Conservation (phyloP, 208 protist species). For the Trypanosoma platydactyli region DNA sequence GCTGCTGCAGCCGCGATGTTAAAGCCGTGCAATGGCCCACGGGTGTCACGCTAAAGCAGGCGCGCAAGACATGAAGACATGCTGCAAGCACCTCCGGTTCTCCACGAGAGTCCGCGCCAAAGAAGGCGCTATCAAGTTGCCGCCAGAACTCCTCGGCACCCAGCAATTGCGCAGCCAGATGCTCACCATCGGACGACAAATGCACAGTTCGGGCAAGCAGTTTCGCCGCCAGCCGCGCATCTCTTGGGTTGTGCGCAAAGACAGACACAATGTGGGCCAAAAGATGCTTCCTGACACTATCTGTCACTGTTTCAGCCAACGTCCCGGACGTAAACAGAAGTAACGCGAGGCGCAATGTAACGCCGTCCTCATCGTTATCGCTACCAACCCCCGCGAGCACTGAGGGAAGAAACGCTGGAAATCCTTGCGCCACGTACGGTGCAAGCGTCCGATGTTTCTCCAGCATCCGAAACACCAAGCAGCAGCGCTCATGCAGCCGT, state of each 20-base stretch:
- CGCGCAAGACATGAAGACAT: slow-evolving; percentile 13
- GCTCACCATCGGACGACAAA: slow-evolving; percentile 17
- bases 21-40: background rate
- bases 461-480: slow-evolving; percentile 7
- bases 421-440: slow-evolving; percentile 24
- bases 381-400: slow-evolving; percentile 5
- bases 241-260: slow-evolving; percentile 3
- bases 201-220: slow-evolving; percentile 8
- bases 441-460: background rate
- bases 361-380: background rate
- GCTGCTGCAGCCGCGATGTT: slow-evolving; percentile 6
- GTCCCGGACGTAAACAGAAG: slow-evolving; percentile 4
- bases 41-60: slow-evolving; percentile 12
- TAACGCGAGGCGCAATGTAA: slow-evolving; percentile 2
- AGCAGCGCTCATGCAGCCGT: slow-evolving; percentile 6
- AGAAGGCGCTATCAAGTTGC: slow-evolving; percentile 4
- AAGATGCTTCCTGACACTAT: slow-evolving; percentile 15
- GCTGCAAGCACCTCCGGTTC: background rate
- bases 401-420: slow-evolving; percentile 7
- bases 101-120: background rate
- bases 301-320: slow-evolving; percentile 9
- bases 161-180: slow-evolving; percentile 10
- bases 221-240: background rate
- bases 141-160: slow-evolving; percentile 18
- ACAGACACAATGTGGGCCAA: background rate